phyloP scores from a whole-genome alignment of 2,329 filamentous ascomycete species.

The Epicoccum sorghinum region DNA sequence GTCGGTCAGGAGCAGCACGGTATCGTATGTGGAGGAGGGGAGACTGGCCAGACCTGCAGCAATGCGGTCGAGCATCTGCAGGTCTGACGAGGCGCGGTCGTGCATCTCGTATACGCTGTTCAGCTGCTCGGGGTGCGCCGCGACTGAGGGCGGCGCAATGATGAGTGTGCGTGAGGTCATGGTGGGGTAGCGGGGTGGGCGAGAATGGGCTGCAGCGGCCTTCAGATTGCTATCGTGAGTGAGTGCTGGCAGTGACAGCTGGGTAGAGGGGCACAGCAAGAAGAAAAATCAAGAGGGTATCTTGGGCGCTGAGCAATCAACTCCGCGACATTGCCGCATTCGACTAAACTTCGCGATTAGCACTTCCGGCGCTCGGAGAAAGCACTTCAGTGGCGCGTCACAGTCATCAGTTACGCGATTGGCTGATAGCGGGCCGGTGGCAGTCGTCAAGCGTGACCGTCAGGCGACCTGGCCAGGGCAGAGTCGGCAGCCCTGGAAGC shows the following conservation, averaged over 20 bases:
- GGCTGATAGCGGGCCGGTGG: neutral
- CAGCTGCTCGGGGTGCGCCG: conserved; percentile 81
- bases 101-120: conserved; percentile 72
- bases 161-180: conserved; percentile 70
- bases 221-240: neutral
- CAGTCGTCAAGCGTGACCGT: conserved; percentile 15
- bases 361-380: conserved; percentile 17
- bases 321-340: conserved; percentile 14
- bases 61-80: conserved; percentile 97
- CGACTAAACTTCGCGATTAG: conserved; percentile 15
- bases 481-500: conserved; percentile 4
- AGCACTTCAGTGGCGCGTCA: conserved; percentile 13
- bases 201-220: conserved; percentile 2
- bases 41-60: conserved; percentile 80
- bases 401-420: conserved; percentile 7
- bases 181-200: conserved; percentile 27
- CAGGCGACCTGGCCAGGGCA: conserved; percentile 10
- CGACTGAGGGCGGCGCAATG: conserved; percentile 87
- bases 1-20: conserved; percentile 83
- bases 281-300: conserved; percentile 2
- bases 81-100: conserved; percentile 78
- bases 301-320: conserved; percentile 19
- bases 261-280: neutral
- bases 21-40: conserved; percentile 77
- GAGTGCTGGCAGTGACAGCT: no score